phyloP scores from a whole-genome alignment of 192 early-diverging fungal species.

The Coemansia sp. region DNA sequence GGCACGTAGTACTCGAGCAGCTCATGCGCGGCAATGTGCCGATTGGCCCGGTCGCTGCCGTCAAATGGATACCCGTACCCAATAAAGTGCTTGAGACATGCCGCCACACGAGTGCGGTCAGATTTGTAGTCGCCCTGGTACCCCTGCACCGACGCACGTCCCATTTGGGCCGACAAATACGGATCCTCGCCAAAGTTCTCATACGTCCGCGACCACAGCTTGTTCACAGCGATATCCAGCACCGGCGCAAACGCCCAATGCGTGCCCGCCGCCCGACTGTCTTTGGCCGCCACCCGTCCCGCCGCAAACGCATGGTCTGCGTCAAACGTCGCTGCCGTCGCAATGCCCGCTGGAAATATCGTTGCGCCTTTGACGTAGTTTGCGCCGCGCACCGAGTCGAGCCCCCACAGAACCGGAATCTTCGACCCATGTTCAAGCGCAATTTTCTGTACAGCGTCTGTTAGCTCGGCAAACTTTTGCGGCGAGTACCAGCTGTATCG shows the following conservation, averaged over 20 bases:
- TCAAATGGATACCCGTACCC: constrained; percentile 63
- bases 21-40: constrained; percentile 55
- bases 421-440: constrained; percentile 48
- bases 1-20: constrained; percentile 66
- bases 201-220: constrained; percentile 60
- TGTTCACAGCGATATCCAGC: constrained; percentile 60
- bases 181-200: constrained; percentile 67
- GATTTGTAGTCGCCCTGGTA: constrained; percentile 69
- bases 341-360: constrained; percentile 62
- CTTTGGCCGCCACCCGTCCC: constrained; percentile 62
- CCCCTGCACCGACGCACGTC: constrained; percentile 55
- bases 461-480: constrained; percentile 52
- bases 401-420: constrained; percentile 65
- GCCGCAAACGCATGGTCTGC: constrained; percentile 59
- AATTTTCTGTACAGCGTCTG: constrained; percentile 58
- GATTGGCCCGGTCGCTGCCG: constrained; percentile 35
- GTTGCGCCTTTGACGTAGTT: constrained; percentile 63
- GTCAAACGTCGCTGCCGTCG: constrained; percentile 62
- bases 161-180: constrained; percentile 57
- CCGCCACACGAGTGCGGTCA: constrained; percentile 62
- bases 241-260: constrained; percentile 67
- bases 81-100: constrained; percentile 69
- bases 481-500: constrained; percentile 57
- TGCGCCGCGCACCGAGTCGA: constrained; percentile 67
- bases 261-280: constrained; percentile 62